phyloP scores from a whole-genome alignment of 331 rosid species.

The Saraca asoca region DNA sequence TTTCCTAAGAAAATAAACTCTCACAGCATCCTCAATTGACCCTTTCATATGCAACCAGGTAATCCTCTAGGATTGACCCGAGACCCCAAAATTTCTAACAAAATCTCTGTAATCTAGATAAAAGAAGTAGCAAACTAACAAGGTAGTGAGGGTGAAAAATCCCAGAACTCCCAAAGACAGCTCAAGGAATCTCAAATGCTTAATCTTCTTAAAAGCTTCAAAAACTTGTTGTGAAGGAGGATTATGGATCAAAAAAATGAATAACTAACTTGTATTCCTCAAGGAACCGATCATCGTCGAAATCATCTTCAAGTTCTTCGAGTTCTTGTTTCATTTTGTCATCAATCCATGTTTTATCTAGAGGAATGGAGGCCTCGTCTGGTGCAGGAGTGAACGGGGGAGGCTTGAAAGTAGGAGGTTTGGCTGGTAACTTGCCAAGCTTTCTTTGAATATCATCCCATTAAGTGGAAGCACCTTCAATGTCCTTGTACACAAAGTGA shows the following conservation, averaged over 20 bases:
- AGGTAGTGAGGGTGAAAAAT: conserved; percentile 46
- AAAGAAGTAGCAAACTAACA: conserved; percentile 52
- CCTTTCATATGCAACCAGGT: conserved; percentile 46
- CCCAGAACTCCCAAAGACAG: conserved; percentile 58
- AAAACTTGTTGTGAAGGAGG: conserved; percentile 33
- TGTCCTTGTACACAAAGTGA: conserved; percentile 81
- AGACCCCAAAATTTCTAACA: conserved; percentile 37
- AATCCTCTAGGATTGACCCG: conserved; percentile 50
- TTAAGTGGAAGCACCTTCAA: conserved; percentile 92
- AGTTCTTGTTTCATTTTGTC: conserved; percentile 78
- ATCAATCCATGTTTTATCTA: conserved; percentile 78
- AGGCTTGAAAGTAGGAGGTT: conserved; percentile 80
- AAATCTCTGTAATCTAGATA: conserved; percentile 59
- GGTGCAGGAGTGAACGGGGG: conserved; percentile 67
- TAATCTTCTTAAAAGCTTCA: conserved; percentile 50
- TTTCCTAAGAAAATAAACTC: conserved; percentile 58
- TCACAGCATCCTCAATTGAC: conserved; percentile 28
- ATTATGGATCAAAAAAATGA: not conserved
- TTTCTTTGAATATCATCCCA: conserved; percentile 95
- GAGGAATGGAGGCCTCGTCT: conserved; percentile 60
- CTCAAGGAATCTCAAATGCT: conserved; percentile 60
- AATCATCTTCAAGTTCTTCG: conserved; percentile 80
- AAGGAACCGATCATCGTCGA: conserved; percentile 86
- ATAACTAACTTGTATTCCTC: conserved; percentile 67
- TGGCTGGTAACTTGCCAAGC: conserved; percentile 79